These are phyloP conservation scores for Zelonia costaricensis DNA, from an alignment of 208 protist species.

Conservation along the genomic window DNA sequence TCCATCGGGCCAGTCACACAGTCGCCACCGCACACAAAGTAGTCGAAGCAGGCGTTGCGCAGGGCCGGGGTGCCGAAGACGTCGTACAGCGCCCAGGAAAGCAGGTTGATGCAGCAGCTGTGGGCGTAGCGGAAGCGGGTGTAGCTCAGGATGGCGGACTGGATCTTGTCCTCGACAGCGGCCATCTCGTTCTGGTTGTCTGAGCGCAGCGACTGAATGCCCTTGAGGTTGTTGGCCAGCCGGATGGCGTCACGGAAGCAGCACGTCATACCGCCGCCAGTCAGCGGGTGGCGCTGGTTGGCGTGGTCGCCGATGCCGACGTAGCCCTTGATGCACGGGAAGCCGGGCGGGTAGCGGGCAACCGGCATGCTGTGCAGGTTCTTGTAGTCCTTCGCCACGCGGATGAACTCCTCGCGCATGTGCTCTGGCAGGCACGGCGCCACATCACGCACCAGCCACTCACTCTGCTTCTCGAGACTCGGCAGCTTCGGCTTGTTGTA, in stretches of 20 bases:
- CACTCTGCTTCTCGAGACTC: conserved; percentile 68
- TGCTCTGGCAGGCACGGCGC: conserved; percentile 77
- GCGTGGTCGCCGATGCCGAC: conserved; percentile 93
- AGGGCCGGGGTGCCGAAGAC: conserved; percentile 80
- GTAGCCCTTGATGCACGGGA: conserved; percentile 81
- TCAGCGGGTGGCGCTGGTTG: conserved; percentile 95
- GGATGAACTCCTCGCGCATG: conserved; percentile 79
- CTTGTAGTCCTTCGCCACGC: conserved; percentile 43
- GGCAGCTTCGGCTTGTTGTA: conserved; percentile 83
- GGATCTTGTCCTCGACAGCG: conserved; percentile 58
- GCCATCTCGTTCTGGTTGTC: conserved; percentile 46
- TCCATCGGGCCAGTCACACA: conserved; percentile 85
- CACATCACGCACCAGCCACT: conserved; percentile 81
- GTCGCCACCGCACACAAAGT: conserved; percentile 87
- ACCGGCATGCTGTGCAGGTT: conserved; percentile 85
- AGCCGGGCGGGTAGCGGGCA: conserved; percentile 71
- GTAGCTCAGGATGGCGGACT: conserved; percentile 63
- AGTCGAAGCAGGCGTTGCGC: conserved; percentile 90
- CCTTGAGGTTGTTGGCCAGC: conserved; percentile 62
- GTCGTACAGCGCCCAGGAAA: conserved; percentile 90
- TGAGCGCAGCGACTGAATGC: conserved; percentile 44
- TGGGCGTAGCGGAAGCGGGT: conserved; percentile 56
- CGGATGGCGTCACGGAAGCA: conserved; percentile 86
- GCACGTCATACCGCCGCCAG: conserved; percentile 93
- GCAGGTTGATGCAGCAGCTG: conserved; percentile 91